Conservation (phyloP, 2,329 filamentous ascomycete species). For the Moelleriella libera region DNA sequence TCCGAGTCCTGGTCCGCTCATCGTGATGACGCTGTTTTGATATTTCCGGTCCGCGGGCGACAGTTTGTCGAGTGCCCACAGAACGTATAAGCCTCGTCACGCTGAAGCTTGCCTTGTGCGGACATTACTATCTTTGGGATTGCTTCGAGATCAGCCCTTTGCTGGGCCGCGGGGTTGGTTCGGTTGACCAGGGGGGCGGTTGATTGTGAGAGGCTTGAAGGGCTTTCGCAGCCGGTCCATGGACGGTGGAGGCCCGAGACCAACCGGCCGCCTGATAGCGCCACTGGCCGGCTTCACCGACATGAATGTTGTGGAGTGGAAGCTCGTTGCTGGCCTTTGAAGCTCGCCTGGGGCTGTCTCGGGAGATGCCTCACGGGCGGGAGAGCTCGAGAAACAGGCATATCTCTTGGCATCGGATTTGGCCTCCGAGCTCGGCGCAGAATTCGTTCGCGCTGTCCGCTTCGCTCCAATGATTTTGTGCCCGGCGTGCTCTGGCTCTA, state of each 20-base stretch:
- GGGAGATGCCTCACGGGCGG: conserved; percentile 17
- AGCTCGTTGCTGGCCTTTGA: conserved; percentile 22
- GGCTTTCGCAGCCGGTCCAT: conserved; percentile 38
- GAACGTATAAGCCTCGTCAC: too few relatives aligned
- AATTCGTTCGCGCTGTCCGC: conserved; percentile 18
- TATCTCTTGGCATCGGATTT: conserved; percentile 30
- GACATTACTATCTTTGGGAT: too few relatives aligned
- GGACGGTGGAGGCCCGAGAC: conserved; percentile 29
- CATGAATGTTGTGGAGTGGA: conserved; percentile 38
- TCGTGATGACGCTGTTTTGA: too few relatives aligned
- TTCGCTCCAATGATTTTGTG: conserved; percentile 29
- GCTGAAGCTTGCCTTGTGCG: too few relatives aligned
- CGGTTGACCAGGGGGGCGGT: conserved; percentile 15
- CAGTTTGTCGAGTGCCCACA: too few relatives aligned
- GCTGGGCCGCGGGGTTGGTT: neutral
- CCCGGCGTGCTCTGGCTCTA: conserved; percentile 15
- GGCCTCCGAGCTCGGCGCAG: conserved; percentile 9
- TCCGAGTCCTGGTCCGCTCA: too few relatives aligned
- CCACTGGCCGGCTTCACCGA: conserved; percentile 15
- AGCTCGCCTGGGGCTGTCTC: conserved; percentile 9
- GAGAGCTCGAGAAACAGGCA: conserved; percentile 44
- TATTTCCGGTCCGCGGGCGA: too few relatives aligned
- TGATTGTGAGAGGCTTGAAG: conserved; percentile 43
- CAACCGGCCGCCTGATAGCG: conserved; percentile 28
- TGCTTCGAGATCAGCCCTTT: too few relatives aligned